phyloP scores from a whole-genome alignment of 257 asterid species.

The Salvia miltiorrhiza region DNA sequence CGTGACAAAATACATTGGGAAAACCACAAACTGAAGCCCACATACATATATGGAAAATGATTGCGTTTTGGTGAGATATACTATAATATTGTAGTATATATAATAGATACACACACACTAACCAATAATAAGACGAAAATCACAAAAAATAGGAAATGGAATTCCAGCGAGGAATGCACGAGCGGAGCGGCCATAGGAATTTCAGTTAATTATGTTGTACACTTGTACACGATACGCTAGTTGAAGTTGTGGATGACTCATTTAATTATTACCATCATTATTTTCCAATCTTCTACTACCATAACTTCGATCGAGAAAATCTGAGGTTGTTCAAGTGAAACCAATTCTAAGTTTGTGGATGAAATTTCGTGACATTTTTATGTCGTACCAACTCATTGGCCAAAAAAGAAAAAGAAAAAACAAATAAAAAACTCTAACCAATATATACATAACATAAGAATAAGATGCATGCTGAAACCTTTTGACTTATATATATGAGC shows the following conservation, averaged over 20 bases:
- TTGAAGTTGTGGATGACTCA: not conserved
- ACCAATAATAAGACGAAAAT: not conserved
- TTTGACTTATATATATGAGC: not conserved
- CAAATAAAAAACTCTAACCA: not conserved
- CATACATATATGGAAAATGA: conserved; percentile 13
- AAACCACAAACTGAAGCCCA: not conserved
- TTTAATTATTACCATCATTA: not conserved
- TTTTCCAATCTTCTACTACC: not conserved
- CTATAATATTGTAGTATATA: too few species aligned
- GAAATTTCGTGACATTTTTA: not conserved
- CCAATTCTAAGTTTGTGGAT: not conserved
- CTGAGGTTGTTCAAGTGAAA: not conserved
- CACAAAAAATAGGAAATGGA: conserved; percentile 23
- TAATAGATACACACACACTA: too few species aligned
- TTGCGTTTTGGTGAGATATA: conserved; percentile 11
- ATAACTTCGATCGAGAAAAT: not conserved
- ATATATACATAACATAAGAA: not conserved
- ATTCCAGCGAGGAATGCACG: conserved; percentile 33
- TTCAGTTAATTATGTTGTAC: not conserved
- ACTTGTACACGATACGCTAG: conserved; percentile 24
- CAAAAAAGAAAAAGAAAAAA: not conserved
- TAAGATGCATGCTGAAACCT: not conserved
- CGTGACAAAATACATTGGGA: not conserved
- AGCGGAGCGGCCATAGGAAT: conserved; percentile 1
- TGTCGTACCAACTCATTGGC: not conserved